Base-by-base conservation (phyloP, 768 basidiomycete species). In the Brasilioporus rufonigricans region DNA sequence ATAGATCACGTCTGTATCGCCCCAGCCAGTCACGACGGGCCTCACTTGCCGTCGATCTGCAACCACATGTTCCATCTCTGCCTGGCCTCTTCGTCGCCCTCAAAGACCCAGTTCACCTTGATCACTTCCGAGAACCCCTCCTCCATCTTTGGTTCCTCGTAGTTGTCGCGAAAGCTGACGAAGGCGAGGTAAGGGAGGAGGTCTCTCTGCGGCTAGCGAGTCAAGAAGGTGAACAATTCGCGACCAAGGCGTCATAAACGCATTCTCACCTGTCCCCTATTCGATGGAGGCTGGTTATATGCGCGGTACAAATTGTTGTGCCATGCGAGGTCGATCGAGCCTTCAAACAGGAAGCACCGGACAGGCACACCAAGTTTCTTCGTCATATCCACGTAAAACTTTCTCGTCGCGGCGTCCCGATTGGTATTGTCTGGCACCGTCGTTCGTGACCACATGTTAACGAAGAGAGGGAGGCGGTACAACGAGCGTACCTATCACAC, bases 281-380 rank as follows among this genome's bases (percentile, higher is more conserved):
- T 68, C 1, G 76, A 75, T 3, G 79, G 67, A 0, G 84, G 82
- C 29, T 80, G 71, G 56, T 80, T 81, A 59, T 76, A 90, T 35
- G 91, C 84, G 29, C 95, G 83, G 66, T 96, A 97, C 9, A 94
- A 71, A 63, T 95, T 95, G 68, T 98, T 97, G 70, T 98, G 96
- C 86, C 86, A 90, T 3, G 91, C 91, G 8, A 96, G 78, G 44
- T 93, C 89, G n/a, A 83, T 61, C 10, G 87, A 81, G 41, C 85
- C 89, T 10, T 82, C 76, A 62, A 97, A 96, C 26, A 80, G 59
- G 66, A 95, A 82, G 65, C 91, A 90, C 51, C 93, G 80, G 4
- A 82, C 74, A 3, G 80, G 76, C 1, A 86, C 74, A 0, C 77
- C 70, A 3, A 77, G 61, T 50, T 78, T 79, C 65, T 75, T 80